Percentiles rank a stretch among this genome's conserved stretches.
Evolutionary conservation across 2,329 filamentous ascomycete species (phyloP).

Genomic region (Cladosporium colombiae): DNA sequence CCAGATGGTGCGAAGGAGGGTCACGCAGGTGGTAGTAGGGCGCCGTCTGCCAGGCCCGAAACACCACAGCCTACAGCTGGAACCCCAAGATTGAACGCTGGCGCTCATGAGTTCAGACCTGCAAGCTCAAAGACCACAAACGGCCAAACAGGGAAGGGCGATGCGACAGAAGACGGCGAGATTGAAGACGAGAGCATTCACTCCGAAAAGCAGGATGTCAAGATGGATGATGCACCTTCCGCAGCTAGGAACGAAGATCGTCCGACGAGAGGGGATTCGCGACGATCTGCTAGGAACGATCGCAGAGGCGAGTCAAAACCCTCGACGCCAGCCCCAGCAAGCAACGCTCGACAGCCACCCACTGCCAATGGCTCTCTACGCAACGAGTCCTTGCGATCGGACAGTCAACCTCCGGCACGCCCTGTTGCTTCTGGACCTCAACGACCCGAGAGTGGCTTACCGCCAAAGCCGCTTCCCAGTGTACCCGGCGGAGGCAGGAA

Average conservation of each 20-base stretch:
- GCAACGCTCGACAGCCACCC: constrained; percentile 23
- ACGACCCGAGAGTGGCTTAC: constrained; percentile 26
- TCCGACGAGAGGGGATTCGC: background rate
- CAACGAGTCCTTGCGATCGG: constrained; percentile 37
- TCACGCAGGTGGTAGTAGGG: constrained; percentile 30
- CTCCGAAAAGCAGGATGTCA: constrained; percentile 27
- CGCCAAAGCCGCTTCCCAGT: constrained; percentile 22
- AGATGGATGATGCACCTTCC: constrained; percentile 30
- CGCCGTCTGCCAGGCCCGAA: constrained; percentile 39
- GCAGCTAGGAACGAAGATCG: background rate
- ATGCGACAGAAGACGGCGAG: constrained; percentile 66
- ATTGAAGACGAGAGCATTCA: constrained; percentile 61
- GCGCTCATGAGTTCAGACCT: constrained; percentile 67
- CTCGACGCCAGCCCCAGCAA: constrained; percentile 26
- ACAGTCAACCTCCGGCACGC: constrained; percentile 33
- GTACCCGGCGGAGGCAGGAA: constrained; percentile 12
- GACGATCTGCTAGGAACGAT: constrained; percentile 5
- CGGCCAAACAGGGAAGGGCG: constrained; percentile 47
- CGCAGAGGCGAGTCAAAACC: constrained; percentile 26
- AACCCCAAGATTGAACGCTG: constrained; percentile 51
- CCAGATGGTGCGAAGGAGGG: constrained; percentile 32
- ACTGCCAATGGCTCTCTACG: constrained; percentile 31
- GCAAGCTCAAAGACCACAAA: constrained; percentile 26
- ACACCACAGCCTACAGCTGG: constrained; percentile 43
- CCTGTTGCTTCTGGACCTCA: constrained; percentile 50